Evolutionary conservation across 2,329 filamentous ascomycete genomes (phyloP).

Genomic region (Drechslera avenae): DNA sequence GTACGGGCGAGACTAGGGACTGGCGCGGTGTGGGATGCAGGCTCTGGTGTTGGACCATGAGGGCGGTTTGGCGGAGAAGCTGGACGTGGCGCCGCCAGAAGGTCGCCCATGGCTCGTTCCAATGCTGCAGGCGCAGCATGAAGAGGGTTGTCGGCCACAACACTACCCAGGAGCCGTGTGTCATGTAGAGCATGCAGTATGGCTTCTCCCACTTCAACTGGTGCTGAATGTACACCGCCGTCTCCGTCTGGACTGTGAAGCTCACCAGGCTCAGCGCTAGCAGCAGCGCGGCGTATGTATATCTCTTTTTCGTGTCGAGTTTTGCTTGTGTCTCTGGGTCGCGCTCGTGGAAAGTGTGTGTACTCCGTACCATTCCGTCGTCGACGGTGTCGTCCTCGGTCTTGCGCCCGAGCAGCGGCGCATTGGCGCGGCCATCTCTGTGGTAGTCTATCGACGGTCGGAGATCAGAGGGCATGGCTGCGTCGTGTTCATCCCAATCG

Average conservation of each 20-base stretch:
- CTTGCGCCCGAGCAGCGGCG: slow-evolving; percentile 59
- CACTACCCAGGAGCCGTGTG: slow-evolving; percentile 89
- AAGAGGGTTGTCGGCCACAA: slow-evolving; percentile 86
- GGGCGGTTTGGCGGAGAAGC: slow-evolving; percentile 68
- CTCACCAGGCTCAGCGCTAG: slow-evolving; percentile 80
- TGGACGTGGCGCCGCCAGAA: slow-evolving; percentile 81
- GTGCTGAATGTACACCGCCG: slow-evolving; percentile 92
- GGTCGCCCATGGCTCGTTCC: slow-evolving; percentile 75
- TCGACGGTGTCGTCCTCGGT: slow-evolving; percentile 44
- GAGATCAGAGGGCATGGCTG: slow-evolving; percentile 57
- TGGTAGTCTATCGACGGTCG: slow-evolving; percentile 49
- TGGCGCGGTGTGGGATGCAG: slow-evolving; percentile 64
- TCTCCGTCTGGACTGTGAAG: slow-evolving; percentile 94
- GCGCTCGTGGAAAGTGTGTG: slow-evolving; percentile 71
- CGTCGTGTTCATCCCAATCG: slow-evolving; percentile 53
- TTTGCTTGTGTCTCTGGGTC: slow-evolving; percentile 71
- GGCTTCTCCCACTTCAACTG: slow-evolving; percentile 94
- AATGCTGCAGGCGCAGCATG: slow-evolving; percentile 79
- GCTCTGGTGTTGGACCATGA: slow-evolving; percentile 84
- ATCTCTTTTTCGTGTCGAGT: slow-evolving; percentile 75
- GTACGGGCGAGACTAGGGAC: slow-evolving; percentile 60
- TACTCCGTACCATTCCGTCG: slow-evolving; percentile 58
- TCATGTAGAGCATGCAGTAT: slow-evolving; percentile 99
- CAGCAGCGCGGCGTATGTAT: slow-evolving; percentile 85
- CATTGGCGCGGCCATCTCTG: slow-evolving; percentile 51